phyloP scores from a whole-genome alignment of 495 filamentous ascomycete genomes.

The Neurospora pannonica region DNA sequence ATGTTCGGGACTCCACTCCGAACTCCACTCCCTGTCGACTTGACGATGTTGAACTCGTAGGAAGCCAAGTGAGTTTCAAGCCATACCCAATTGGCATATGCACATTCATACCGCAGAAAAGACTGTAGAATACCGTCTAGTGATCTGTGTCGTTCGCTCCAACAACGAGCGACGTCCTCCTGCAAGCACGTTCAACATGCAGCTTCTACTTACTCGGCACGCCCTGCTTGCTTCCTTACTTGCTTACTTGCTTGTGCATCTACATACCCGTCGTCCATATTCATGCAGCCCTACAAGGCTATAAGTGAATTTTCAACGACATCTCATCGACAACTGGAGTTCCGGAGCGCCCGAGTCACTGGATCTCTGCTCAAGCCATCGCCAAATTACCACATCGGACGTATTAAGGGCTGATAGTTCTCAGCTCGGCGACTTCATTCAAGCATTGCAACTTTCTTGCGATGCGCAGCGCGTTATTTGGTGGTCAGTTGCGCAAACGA shows the following conservation, averaged over 20 bases:
- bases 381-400: not conserved
- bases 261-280: not conserved
- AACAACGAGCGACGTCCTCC: not conserved
- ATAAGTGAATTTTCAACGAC: not conserved
- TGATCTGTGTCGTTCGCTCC: not conserved
- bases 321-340: not conserved
- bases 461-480: not conserved
- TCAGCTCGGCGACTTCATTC: not conserved
- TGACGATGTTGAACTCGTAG: not conserved
- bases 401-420: no score
- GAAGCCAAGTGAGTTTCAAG: not conserved
- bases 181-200: not conserved
- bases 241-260: not conserved
- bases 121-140: not conserved
- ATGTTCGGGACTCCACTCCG: not conserved
- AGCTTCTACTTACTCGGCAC: not conserved
- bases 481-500: not conserved
- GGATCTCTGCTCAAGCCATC: not conserved
- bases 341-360: not conserved
- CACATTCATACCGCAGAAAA: no score
- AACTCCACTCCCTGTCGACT: not conserved
- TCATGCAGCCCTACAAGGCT: not conserved
- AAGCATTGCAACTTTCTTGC: not conserved
- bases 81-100: not conserved
- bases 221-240: not conserved